These are phyloP conservation scores for Daldinia vernicosa DNA, from an alignment of 495 filamentous ascomycete genomes.

Conservation along the genomic window DNA sequence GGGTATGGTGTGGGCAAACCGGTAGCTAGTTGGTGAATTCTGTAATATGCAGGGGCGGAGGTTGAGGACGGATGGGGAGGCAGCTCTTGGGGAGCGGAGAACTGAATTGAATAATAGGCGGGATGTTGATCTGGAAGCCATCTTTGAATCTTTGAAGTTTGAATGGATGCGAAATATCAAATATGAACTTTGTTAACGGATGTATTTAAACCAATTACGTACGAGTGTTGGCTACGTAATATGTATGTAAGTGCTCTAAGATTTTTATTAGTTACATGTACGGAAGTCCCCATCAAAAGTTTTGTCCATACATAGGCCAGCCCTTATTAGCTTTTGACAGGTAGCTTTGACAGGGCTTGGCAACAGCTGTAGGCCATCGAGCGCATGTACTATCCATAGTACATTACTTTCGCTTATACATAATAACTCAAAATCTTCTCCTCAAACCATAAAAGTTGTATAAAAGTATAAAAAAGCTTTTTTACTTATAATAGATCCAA, in stretches of 20 bases:
- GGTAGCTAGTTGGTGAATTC: constrained; percentile 24
- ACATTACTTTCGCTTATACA: no score
- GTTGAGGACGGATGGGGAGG: constrained; percentile 29
- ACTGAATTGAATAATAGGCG: constrained; percentile 5
- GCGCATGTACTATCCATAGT: no score
- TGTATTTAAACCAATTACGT: background rate
- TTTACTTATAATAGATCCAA: no score
- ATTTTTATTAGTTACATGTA: no score
- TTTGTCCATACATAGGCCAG: no score
- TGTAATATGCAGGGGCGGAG: constrained; percentile 28
- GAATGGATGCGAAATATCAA: background rate
- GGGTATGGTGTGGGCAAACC: constrained; percentile 52
- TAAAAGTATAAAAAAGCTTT: no score
- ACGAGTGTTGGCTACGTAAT: background rate
- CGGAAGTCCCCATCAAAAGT: no score
- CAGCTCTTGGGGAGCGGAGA: constrained; percentile 9
- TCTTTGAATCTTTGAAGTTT: constrained; percentile 10
- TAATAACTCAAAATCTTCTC: no score
- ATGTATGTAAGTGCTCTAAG: background rate
- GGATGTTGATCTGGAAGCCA: constrained; percentile 27
- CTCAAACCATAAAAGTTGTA: no score
- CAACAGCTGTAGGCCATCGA: no score
- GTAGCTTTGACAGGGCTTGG: no score
- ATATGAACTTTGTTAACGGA: background rate
- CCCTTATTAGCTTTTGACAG: no score